phyloP scores from a whole-genome alignment of 345 rosid genomes.

The Physaria fendleri region DNA sequence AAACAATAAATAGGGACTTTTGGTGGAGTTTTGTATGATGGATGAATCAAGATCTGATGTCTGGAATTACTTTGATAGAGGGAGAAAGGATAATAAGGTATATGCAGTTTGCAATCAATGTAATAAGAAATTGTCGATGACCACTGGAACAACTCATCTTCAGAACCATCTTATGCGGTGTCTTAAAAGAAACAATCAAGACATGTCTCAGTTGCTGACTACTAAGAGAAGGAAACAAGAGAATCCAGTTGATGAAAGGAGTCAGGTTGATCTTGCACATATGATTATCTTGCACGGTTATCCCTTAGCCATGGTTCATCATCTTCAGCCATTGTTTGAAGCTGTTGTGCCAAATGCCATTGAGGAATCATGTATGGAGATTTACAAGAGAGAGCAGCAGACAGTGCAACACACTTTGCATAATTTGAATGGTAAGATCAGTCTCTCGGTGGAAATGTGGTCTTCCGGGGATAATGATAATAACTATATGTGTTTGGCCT shows the following conservation, averaged over 20 bases:
- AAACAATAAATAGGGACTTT: constrained; percentile 19
- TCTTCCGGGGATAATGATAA: constrained; percentile 49
- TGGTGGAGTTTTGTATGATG: constrained; percentile 43
- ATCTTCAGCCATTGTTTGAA: constrained; percentile 87
- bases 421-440: constrained; percentile 62
- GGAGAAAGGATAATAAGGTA: constrained; percentile 78
- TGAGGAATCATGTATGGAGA: constrained; percentile 67
- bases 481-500: constrained; percentile 58
- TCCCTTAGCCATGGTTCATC: constrained; percentile 79
- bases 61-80: constrained; percentile 91
- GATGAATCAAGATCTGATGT: constrained; percentile 73
- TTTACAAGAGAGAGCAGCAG: constrained; percentile 73
- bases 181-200: constrained; percentile 74
- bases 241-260: constrained; percentile 46
- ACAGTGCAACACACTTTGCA: constrained; percentile 52
- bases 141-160: constrained; percentile 91
- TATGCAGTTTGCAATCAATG: constrained; percentile 86
- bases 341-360: constrained; percentile 49
- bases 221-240: constrained; percentile 81
- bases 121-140: constrained; percentile 85
- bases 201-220: constrained; percentile 74
- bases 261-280: constrained; percentile 76
- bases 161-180: constrained; percentile 91
- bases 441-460: constrained; percentile 75
- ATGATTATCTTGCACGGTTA: constrained; percentile 86